Evolutionary conservation across 1,284 basidiomycete species (phyloP).

Genomic region (Cutaneotrichosporon arboriforme): DNA sequence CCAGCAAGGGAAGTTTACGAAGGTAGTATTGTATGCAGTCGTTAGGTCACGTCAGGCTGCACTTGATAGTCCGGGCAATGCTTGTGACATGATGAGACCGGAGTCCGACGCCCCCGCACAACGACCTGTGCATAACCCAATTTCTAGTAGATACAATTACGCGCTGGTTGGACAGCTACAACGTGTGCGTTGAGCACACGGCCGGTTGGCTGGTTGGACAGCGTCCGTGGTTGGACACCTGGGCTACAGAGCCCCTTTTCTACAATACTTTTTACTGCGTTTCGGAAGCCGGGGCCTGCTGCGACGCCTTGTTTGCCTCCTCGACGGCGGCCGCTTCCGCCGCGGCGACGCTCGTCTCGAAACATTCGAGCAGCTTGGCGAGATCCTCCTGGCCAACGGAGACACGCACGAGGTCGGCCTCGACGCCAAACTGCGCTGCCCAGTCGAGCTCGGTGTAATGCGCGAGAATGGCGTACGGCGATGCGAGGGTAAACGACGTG

Average conservation of each 20-base stretch:
- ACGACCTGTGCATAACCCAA: background rate
- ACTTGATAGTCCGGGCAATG: too few relatives aligned
- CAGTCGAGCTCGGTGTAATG: constrained; percentile 89
- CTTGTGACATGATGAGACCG: too few relatives aligned
- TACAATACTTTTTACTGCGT: too few relatives aligned
- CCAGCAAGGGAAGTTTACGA: too few relatives aligned
- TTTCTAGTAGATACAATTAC: constrained; percentile 5
- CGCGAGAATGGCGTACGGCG: constrained; percentile 87
- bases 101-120: too few relatives aligned
- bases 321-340: constrained; percentile 29
- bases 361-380: constrained; percentile 58
- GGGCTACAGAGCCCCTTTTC: background rate
- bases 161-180: constrained; percentile 7
- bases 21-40: too few relatives aligned
- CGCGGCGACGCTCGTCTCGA: constrained; percentile 62
- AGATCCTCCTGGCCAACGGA: constrained; percentile 84
- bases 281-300: too few relatives aligned
- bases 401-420: constrained; percentile 75
- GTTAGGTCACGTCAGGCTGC: too few relatives aligned
- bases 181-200: background rate
- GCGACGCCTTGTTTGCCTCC: too few relatives aligned
- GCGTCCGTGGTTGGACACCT: constrained; percentile 1
- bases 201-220: constrained; percentile 1
- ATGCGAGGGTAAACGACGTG: constrained; percentile 92
- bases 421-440: constrained; percentile 83